Percentiles rank a stretch among this genome's conserved stretches.
These are phyloP conservation scores for Pleoardoris graminearum DNA, from an alignment of 2,329 filamentous ascomycete species.

Conservation along the genomic window DNA sequence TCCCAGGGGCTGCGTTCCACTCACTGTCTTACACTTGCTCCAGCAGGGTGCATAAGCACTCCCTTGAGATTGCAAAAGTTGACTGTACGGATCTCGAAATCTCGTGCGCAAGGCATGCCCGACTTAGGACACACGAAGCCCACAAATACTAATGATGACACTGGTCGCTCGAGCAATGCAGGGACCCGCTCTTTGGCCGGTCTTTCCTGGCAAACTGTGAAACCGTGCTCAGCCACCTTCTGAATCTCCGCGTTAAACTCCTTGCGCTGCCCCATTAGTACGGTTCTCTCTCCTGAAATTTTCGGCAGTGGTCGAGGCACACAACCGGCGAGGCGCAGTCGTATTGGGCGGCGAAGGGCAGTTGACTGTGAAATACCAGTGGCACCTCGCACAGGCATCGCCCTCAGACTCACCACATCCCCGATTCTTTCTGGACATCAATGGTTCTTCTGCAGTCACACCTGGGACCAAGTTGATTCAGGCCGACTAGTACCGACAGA, in stretches of 20 bases:
- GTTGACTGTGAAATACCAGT: neutral
- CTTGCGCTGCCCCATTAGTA: slow-evolving; percentile 14
- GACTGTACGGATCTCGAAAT: neutral
- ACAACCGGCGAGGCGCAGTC: slow-evolving; percentile 8
- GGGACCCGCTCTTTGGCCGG: slow-evolving; percentile 10
- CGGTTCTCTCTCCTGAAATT: slow-evolving; percentile 4
- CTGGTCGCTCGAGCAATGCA: slow-evolving; percentile 3
- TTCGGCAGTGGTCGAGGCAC: slow-evolving; percentile 15
- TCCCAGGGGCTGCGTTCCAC: neutral
- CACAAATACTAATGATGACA: neutral
- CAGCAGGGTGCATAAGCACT: neutral
- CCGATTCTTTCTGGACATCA: neutral
- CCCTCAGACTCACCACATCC: neutral
- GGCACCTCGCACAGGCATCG: neutral
- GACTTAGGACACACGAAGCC: neutral
- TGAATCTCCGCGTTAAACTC: slow-evolving; percentile 12
- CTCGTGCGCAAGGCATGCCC: neutral
- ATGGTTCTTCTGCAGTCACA: neutral
- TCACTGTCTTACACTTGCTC: neutral
- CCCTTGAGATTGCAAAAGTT: neutral
- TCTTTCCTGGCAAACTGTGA: slow-evolving; percentile 8
- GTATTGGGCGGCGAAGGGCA: neutral
- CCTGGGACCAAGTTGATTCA: neutral
- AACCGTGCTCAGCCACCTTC: slow-evolving; percentile 13
- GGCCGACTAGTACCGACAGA: neutral